Evolutionary conservation across 2,329 filamentous ascomycete species (phyloP), one percentile per base, ranked within the genome.

Genomic region (Nigrospora oryzae): DNA sequence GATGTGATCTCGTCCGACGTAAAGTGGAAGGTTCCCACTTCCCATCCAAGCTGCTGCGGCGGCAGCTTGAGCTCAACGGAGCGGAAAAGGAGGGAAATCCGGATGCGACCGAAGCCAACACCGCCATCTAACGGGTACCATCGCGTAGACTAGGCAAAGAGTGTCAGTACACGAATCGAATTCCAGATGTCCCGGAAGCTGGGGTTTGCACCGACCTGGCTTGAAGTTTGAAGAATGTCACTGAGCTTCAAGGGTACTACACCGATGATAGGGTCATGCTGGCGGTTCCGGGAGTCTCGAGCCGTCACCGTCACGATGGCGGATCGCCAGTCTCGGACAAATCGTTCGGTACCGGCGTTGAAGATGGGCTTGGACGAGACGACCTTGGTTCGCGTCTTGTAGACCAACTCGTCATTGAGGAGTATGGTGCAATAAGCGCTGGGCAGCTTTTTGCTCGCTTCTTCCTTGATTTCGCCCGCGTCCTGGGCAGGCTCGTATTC

Each of bases 121-220:
- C 93, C 93, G 17, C 91, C 93, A 58, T 95, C 90, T 0, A 98
- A 75, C n/a, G 93, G 91, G 61, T 96, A 97, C 89, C 90, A 96
- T 48, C 89, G 74, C 3, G 89, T 94, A 44, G 83, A 54, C 54
- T 54, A 48, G 16, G 16, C 6, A 10, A 28, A 28, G 23, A 28
- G 8, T 28, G 23, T 28, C 23, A 28, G 23, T 28, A 28, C 23
- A 7, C 2, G 23, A 7, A 28, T 28, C 7, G 23, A 10, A 28
- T 28, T 7, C 23, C 5, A 10, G 10, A 10, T 10, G 10, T 28
- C 2, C 23, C 2, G 8, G 23, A 7, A 28, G 23, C 23, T 28
- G 23, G 23, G 23, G 10, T 28, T 4, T 28, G 8, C 23, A 44
- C 55, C 49, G 45, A 61, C 70, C 62, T 97, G 89, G 38, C 89